phyloP scores from a whole-genome alignment of 352 stramenopile genomes.

The Phytophthora quininea region DNA sequence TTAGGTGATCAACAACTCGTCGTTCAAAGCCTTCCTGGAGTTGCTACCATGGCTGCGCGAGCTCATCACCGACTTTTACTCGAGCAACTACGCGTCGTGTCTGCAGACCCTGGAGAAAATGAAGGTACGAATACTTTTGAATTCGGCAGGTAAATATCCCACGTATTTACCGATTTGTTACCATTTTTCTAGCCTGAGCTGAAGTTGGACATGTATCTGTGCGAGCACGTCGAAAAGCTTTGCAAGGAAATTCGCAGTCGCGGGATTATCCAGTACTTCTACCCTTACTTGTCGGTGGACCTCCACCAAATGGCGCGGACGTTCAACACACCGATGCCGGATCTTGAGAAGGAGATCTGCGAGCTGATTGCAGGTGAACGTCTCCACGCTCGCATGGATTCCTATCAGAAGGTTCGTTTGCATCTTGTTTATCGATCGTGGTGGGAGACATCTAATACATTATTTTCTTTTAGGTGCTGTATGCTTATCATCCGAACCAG shows the following conservation, averaged over 20 bases:
- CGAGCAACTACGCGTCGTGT: slow-evolving; percentile 85
- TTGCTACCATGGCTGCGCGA: slow-evolving; percentile 87
- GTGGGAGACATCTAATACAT: slow-evolving; percentile 1
- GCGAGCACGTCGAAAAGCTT: slow-evolving; percentile 72
- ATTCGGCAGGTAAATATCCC: not conserved
- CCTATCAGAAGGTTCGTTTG: slow-evolving; percentile 78
- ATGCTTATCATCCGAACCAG: slow-evolving; percentile 82
- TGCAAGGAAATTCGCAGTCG: slow-evolving; percentile 84
- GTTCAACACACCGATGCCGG: slow-evolving; percentile 69
- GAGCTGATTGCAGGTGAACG: slow-evolving; percentile 76
- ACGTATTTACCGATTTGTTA: not conserved
- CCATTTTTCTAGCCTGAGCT: slow-evolving; percentile 55
- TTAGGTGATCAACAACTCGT: slow-evolving; percentile 86
- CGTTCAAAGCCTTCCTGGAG: slow-evolving; percentile 90
- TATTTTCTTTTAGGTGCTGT: slow-evolving; percentile 55
- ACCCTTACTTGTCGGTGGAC: slow-evolving; percentile 87
- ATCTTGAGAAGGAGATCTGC: slow-evolving; percentile 83
- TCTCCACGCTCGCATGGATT: slow-evolving; percentile 87
- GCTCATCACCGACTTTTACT: slow-evolving; percentile 89
- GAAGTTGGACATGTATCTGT: slow-evolving; percentile 82
- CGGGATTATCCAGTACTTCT: slow-evolving; percentile 91
- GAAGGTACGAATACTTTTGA: slow-evolving; percentile 45
- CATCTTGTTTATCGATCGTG: not conserved
- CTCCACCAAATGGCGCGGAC: slow-evolving; percentile 86
- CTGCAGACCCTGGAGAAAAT: slow-evolving; percentile 77